Evolutionary conservation across 2,329 filamentous ascomycete genomes (phyloP), one percentile per base, ranked within the genome.

Genomic region (Phaeosphaeriaceae sp.): DNA sequence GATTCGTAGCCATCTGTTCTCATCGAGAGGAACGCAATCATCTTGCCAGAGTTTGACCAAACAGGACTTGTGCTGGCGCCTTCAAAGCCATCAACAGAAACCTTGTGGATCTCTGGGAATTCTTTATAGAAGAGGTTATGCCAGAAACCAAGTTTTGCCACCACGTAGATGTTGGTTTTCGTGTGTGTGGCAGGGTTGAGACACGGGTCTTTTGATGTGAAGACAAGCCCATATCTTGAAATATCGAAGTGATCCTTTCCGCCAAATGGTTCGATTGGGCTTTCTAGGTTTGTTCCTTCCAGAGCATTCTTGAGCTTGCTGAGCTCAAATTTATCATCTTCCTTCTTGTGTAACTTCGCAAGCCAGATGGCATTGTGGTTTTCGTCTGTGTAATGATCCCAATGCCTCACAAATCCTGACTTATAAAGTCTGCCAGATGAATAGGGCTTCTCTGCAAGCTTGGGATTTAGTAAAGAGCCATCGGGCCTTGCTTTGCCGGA

Each of bases 221-320:
- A 92, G 6, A 86, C 83, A 43, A 93, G 79, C 0, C 87, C 88
- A 36, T 77, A 72, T 23, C 76, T 73, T 50, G 85, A 81, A 50
- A 93, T 83, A 64, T 95, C 90, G 63, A 92, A 96, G 71, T 95
- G 87, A n/a, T 85, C 83, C 0, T 84, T 77, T 16, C 88, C 90
- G 3, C 92, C 92, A 63, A 96, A 95, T 0, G 90, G 87, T 40
- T 83, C 85, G 15, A 92, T 84, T 0, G 89, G 92, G 41, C 78
- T 87, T 63, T 84, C 86, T 21, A 88, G 78, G 15, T 72, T 69
- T 35, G 70, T 85, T 13, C 79, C 82, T 11, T 80, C 79, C 33
- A 93, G 76, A 2, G 87, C 83, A 64, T 92, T 92, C 46, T 76
- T 79, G 36, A 90, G 73, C 0, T 77, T 75, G 3, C 71, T 71